phyloP scores from a whole-genome alignment of 2,329 filamentous ascomycete species.

The Fusarium graminum region DNA sequence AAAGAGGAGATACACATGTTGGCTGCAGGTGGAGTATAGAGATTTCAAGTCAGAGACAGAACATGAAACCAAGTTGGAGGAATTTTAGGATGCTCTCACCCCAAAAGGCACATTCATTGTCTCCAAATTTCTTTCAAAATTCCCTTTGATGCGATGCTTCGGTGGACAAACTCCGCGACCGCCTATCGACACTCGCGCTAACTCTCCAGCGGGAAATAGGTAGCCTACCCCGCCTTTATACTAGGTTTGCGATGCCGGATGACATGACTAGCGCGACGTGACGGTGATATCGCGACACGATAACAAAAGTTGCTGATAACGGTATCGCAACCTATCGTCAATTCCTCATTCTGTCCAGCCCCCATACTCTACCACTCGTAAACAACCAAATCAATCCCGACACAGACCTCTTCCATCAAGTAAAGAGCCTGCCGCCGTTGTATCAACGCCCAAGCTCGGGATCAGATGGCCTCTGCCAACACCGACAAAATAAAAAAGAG shows the following conservation, averaged over 20 bases:
- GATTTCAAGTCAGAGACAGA: neutral
- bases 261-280: slow-evolving; percentile 5
- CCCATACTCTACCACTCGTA: neutral
- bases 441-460: neutral
- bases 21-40: neutral
- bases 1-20: slow-evolving; percentile 12
- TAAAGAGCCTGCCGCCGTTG: neutral
- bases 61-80: no score
- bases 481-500: slow-evolving; percentile 29
- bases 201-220: slow-evolving; percentile 10
- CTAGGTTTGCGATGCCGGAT: neutral
- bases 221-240: slow-evolving; percentile 27
- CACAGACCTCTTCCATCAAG: neutral
- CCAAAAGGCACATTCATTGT: no score
- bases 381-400: neutral
- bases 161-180: slow-evolving; percentile 1
- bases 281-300: slow-evolving; percentile 1
- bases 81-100: no score
- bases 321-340: neutral
- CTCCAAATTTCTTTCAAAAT: neutral
- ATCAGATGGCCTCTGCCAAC: neutral
- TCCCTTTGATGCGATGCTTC: neutral
- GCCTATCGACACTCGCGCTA: slow-evolving; percentile 1
- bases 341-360: neutral
- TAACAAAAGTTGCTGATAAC: slow-evolving; percentile 4